phyloP scores from a whole-genome alignment of 441 rosid genomes.

The Sinapis alba region DNA sequence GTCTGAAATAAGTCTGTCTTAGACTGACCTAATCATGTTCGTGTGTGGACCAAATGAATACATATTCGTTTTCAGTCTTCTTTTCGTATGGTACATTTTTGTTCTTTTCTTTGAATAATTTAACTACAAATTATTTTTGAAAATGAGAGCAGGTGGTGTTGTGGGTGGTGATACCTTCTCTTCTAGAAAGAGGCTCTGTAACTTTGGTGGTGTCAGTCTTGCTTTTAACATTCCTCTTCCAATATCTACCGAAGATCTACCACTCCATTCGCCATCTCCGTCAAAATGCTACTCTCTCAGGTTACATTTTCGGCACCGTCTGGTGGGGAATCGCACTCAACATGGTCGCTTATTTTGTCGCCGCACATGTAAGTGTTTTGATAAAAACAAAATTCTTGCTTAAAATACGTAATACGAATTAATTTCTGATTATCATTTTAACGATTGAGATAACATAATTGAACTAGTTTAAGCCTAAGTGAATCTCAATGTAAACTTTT shows the following conservation, averaged over 20 bases:
- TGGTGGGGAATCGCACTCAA: constrained; percentile 98
- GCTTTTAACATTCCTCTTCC: constrained; percentile 71
- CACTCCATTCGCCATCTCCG: constrained; percentile 87
- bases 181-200: constrained; percentile 61
- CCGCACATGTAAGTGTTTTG: constrained; percentile 78
- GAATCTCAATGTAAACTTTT: background rate
- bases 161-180: constrained; percentile 73
- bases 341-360: constrained; percentile 90
- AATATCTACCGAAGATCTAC: constrained; percentile 86
- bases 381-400: background rate
- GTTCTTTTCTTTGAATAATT: constrained; percentile 23
- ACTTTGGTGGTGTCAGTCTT: constrained; percentile 67
- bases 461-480: background rate
- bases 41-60: constrained; percentile 35
- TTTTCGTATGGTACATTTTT: constrained; percentile 31
- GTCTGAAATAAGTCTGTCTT: constrained; percentile 16
- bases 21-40: constrained; percentile 32
- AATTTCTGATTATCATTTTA: background rate
- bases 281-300: constrained; percentile 76
- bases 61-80: constrained; percentile 14
- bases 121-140: background rate
- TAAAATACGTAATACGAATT: background rate
- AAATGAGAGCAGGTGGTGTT: constrained; percentile 58
- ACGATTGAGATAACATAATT: background rate
- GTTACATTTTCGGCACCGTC: constrained; percentile 87